Base-by-base conservation (phyloP, 2,329 filamentous ascomycete genomes). In the Claviceps capensis region DNA sequence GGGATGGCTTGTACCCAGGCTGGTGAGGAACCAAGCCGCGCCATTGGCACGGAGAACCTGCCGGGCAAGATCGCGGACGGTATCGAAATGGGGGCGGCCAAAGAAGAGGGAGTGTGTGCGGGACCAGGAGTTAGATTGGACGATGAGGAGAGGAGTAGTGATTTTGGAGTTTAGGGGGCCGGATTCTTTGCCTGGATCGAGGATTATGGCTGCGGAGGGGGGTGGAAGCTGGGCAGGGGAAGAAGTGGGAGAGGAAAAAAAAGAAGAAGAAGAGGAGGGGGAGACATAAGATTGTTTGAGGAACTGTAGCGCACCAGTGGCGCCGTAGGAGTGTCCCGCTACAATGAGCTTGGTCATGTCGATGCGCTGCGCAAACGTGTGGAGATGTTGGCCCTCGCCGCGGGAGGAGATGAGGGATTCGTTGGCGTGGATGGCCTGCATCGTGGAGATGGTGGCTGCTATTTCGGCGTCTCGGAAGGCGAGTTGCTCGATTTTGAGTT, bases 51-150 rank as follows among this genome's bases (percentile, higher is more conserved):
- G 57, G 55, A 75, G 65, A 47, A 76, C 67, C 53, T 67, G 63
- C 19, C 69, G 64, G 2, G 77, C 77, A 2, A 85, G 68, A 7
- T 76, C 75, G 52, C 72, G 73, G 7, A 85, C 81, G 0, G 78
- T 76, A 38, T 79, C 75, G 54, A 85, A 85, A 62, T 85, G 82
- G 44, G 80, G 75, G 5, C 79, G 72, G 4, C 78, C 80, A 57
- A 78, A 81, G 65, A 85, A 85, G 47, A 79, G 60, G 37, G 71
- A 75, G 53, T 68, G 64, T n/a, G 69, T 67, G 37, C 70, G 70
- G 37, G 78, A 83, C 82, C 82, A 86, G 7, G 80, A 77, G 54
- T 79, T 74, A 47, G 79, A 83, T 65, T 86, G 78, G 41, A 85
- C 68, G 30, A 85, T 69, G 47, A 85, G 65, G 2, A 81, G 62